Evolutionary conservation across 176 grass and related monocot genomes (phyloP), one percentile per base, ranked within the genome.

Genomic region (Thinopyrum elongatum): DNA sequence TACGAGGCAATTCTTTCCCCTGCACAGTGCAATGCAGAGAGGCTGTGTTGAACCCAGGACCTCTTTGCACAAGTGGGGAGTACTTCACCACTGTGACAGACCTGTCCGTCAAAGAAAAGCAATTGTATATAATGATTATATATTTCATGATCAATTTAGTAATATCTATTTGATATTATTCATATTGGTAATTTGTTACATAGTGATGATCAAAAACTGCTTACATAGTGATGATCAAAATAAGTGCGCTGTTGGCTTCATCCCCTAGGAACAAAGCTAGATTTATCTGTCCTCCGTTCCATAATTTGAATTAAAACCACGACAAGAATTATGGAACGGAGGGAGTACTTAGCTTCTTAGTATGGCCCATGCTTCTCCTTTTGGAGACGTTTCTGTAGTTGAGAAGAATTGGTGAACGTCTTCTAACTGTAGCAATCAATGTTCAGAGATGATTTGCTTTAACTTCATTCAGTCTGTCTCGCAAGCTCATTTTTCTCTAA

Each of bases 341-440:
- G 15, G 47, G 47, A 51, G 15, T 51, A 51, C 47, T 6, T 51
- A 51, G 47, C 47, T 51, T 51, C 47, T 51, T 17, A 51, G 47
- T 51, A 27, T 10, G 41, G 11, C 9, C 34, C 58, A 75, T 15
- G 25, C 4, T 28, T 14, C 39, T 15, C 42, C 13, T 70, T 30
- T 23, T 22, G 13, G 34, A 44, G 10, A 26, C 30, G 0, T 55
- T n/a, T 61, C 25, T 71, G 14, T 28, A 19, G 21, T 60, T 63
- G 4, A 58, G n/a, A 69, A 34, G 17, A 73, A 62, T 22, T 25
- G 6, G 25, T 44, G 30, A 78, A 66, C 10, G 44, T 28, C 17
- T 58, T 90, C 27, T 87, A 12, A 55, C 30, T 39, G 38, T 42
- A 55, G 47, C n/a, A 61, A 5, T 59, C 68, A 11, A 62, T 80